Percentiles rank a stretch among this genome's conserved stretches.
These are phyloP conservation scores for Ophiocytium majus DNA, from an alignment of 352 stramenopile genomes.

Conservation along the genomic window DNA sequence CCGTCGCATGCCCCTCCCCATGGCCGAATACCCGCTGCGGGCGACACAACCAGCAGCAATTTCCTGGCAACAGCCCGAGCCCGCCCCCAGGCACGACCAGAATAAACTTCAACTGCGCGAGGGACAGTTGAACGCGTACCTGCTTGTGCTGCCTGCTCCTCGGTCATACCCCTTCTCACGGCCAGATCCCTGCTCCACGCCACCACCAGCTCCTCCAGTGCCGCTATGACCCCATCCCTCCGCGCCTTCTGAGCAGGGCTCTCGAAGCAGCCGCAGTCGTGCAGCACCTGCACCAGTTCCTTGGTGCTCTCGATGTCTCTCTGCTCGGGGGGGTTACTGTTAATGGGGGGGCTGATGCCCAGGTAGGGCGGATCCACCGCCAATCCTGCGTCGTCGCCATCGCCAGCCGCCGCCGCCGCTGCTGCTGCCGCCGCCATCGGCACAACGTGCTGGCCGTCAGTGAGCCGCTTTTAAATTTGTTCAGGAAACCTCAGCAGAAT, in stretches of 20 bases:
- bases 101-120: background rate
- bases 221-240: constrained; percentile 5
- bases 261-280: constrained; percentile 14
- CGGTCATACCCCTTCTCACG: background rate
- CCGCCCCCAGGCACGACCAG: background rate
- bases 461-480: no score
- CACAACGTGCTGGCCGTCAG: no score
- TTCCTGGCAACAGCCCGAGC: background rate
- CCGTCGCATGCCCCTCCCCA: background rate
- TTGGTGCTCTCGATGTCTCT: background rate
- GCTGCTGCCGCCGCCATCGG: no score
- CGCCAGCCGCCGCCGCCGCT: no score
- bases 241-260: background rate
- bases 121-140: background rate
- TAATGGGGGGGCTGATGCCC: background rate
- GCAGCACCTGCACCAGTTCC: background rate
- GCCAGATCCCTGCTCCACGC: constrained; percentile 5
- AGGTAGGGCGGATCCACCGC: no score
- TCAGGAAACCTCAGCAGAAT: no score
- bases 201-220: background rate
- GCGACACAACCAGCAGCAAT: background rate
- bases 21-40: background rate
- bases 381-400: no score
- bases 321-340: background rate
- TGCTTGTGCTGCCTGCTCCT: background rate